Base-by-base conservation (phyloP, 2,329 filamentous ascomycete genomes). In the Aureobasidium sp. region DNA sequence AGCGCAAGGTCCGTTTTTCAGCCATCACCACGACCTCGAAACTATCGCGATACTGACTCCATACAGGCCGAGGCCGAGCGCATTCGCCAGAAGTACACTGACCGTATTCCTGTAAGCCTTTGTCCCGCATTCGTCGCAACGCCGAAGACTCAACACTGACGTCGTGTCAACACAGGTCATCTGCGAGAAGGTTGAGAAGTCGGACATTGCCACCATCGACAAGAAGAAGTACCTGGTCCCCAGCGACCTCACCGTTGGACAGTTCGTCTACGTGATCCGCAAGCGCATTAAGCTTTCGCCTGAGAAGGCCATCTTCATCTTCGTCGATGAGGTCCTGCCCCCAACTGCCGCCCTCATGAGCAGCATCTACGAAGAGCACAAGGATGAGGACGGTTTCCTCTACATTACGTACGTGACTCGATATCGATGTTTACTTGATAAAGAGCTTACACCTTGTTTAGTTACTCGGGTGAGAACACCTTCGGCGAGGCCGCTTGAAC, bases 141-240 rank as follows among this genome's bases (percentile, higher is more conserved):
- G 15, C 57, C 32, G 55, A 15, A 13, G 51, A 24, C 56, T 32
- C 17, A 41, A 53, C 36, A 46, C 48, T 62, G 55, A 62, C 32
- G 20, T 15, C 41, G 53, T 47, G 56, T 43, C 59, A 57, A 60
- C 69, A 64, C 71, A 96, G 92, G 93, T 99, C 67, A 99, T 99
- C 76, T 99, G 94, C 83, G 94, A 97, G 80, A 97, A 97, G 83
- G 93, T 97, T 70, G 94, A 99, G 81, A 97, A 97, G 82, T 95
- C 90, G 66, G 94, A 99, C 76, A 99, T 99, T 71, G 94, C 94
- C 65, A 97, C 94, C 69, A 99, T 99, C 84, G 94, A 99, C 81
- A 99, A 99, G 88, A 99, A 99, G 87, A 99, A 99, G 82, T 99
- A 99, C 75, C 85, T 99, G 53, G 94, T 99, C 32, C 94, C 94